Evolutionary conservation across 106 monocot species (phyloP).

Genomic region (Phalaenopsis equestris): DNA sequence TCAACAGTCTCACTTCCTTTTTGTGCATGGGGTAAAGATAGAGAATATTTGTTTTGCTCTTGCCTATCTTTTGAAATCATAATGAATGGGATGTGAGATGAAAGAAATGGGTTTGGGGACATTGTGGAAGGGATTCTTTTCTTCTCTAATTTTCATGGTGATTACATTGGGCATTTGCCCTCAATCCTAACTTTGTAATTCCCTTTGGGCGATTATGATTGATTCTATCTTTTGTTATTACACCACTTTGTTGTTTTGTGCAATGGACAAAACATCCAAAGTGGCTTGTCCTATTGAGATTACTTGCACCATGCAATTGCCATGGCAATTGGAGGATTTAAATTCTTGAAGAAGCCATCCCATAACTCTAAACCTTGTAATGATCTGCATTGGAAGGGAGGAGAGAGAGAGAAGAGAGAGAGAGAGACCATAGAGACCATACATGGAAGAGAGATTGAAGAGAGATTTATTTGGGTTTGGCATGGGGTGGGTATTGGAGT

Average conservation of each 20-base stretch:
- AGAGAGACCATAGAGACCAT: too few relatives aligned
- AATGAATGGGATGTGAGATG: background rate
- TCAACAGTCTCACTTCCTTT: background rate
- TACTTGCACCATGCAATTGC: too few relatives aligned
- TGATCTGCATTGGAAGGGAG: too few relatives aligned
- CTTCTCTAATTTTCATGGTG: background rate
- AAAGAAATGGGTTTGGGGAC: background rate
- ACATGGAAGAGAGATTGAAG: too few relatives aligned
- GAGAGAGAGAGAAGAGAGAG: too few relatives aligned
- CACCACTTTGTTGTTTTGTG: background rate
- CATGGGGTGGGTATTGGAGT: too few relatives aligned
- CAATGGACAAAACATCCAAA: background rate
- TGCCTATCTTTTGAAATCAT: background rate
- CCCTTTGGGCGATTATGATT: background rate
- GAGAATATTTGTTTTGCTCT: background rate
- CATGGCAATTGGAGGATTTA: too few relatives aligned
- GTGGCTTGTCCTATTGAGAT: background rate
- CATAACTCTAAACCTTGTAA: too few relatives aligned
- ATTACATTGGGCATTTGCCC: background rate
- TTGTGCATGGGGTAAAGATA: background rate
- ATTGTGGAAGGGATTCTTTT: background rate
- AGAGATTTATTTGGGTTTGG: too few relatives aligned
- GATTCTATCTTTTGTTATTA: background rate
- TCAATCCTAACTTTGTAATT: background rate
- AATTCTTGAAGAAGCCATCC: too few relatives aligned